Percentiles rank a stretch among this genome's conserved stretches.
Evolutionary conservation across 768 basidiomycete genomes (phyloP).

Genomic region (Phlegmacium glaucopus): DNA sequence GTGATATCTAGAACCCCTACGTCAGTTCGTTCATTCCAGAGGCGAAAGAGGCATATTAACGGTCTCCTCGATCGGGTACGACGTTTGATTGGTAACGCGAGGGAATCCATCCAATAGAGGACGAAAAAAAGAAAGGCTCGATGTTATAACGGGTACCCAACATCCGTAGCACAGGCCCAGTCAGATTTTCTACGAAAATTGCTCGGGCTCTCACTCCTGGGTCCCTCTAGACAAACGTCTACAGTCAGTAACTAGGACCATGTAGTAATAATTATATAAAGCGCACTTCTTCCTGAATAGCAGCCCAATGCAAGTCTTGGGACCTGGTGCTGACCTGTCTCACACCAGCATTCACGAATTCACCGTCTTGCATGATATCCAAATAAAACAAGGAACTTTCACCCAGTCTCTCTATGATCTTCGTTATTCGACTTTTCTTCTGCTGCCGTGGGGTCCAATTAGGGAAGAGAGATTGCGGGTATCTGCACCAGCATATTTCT

Average conservation of each 20-base stretch:
- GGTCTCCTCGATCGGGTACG: slow-evolving; percentile 26
- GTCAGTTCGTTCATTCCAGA: not conserved
- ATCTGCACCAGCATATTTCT: slow-evolving; percentile 32
- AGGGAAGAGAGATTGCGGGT: slow-evolving; percentile 51
- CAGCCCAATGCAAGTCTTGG: slow-evolving; percentile 31
- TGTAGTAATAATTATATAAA: not conserved
- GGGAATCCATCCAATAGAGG: slow-evolving; percentile 59
- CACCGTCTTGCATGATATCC: slow-evolving; percentile 35
- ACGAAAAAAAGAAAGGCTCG: slow-evolving; percentile 66
- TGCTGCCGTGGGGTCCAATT: slow-evolving; percentile 54
- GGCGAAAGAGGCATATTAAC: slow-evolving; percentile 27
- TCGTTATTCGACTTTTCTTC: slow-evolving; percentile 33
- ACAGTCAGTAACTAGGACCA: not conserved
- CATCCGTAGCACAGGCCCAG: slow-evolving; percentile 51
- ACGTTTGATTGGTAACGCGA: slow-evolving; percentile 51
- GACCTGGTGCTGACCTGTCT: slow-evolving; percentile 18
- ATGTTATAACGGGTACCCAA: slow-evolving; percentile 51
- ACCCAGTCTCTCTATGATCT: slow-evolving; percentile 18
- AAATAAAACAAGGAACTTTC: slow-evolving; percentile 30
- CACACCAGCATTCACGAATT: slow-evolving; percentile 22
- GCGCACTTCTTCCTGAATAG: slow-evolving; percentile 15
- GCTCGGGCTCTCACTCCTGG: slow-evolving; percentile 39
- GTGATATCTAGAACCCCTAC: slow-evolving; percentile 44
- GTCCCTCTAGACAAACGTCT: slow-evolving; percentile 12
- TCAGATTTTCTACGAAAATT: slow-evolving; percentile 48